These are phyloP conservation scores for Sporisorium scitamineum DNA, from an alignment of 1,284 basidiomycete genomes.

Conservation along the genomic window DNA sequence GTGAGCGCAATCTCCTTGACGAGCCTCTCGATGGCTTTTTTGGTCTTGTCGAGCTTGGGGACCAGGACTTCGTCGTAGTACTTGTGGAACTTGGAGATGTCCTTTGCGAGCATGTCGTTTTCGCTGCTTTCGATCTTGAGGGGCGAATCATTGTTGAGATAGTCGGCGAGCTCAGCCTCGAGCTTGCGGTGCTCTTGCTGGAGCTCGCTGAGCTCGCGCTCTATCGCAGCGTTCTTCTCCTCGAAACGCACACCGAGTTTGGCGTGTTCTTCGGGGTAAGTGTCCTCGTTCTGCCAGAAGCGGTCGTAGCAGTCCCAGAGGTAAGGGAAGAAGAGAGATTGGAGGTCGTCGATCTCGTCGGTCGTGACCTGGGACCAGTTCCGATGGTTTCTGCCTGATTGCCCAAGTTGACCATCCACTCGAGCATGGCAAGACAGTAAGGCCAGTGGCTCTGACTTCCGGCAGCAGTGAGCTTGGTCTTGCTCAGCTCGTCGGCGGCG, in stretches of 20 bases:
- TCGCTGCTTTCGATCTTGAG: slow-evolving; percentile 58
- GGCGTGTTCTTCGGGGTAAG: slow-evolving; percentile 64
- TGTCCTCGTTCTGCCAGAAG: slow-evolving; percentile 68
- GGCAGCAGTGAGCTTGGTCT: slow-evolving; percentile 66
- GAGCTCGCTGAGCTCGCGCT: slow-evolving; percentile 50
- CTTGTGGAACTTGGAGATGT: slow-evolving; percentile 63
- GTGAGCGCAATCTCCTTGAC: slow-evolving; percentile 44
- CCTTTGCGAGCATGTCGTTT: slow-evolving; percentile 58
- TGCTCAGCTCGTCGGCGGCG: slow-evolving; percentile 65
- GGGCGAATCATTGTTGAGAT: slow-evolving; percentile 56
- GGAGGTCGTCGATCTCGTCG: slow-evolving; percentile 58
- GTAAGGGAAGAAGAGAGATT: slow-evolving; percentile 65
- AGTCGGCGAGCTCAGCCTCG: slow-evolving; percentile 45
- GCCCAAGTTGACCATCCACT: slow-evolving; percentile 66
- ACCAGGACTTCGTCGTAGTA: slow-evolving; percentile 64
- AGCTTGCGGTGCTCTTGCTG: slow-evolving; percentile 55
- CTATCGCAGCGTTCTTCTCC: slow-evolving; percentile 52
- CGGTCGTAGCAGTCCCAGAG: slow-evolving; percentile 67
- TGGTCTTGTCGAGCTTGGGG: slow-evolving; percentile 64
- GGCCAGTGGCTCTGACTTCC: slow-evolving; percentile 68
- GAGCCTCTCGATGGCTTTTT: slow-evolving; percentile 57
- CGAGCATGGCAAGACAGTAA: slow-evolving; percentile 65
- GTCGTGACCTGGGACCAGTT: slow-evolving; percentile 56
- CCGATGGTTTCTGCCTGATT: slow-evolving; percentile 49
- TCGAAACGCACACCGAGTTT: slow-evolving; percentile 60